Percentiles rank a stretch among this genome's conserved stretches.
These are phyloP conservation scores for Chaetomium globosum DNA, from an alignment of 2,329 filamentous ascomycete species.

Conservation along the genomic window DNA sequence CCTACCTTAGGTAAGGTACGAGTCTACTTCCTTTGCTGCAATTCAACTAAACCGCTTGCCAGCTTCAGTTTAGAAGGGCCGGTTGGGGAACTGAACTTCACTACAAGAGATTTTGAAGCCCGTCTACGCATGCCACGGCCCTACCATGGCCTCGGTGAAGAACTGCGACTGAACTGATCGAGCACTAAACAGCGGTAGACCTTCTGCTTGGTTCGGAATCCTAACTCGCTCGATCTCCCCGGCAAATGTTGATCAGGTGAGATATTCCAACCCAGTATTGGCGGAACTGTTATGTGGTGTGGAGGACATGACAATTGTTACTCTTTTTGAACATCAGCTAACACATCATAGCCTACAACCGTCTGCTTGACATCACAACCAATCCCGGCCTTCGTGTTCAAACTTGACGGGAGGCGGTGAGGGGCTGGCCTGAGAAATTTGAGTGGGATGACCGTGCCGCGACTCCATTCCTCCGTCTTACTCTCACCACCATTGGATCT, in stretches of 20 bases:
- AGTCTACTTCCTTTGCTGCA: too few relatives aligned
- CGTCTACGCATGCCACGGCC: too few relatives aligned
- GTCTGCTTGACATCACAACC: too few relatives aligned
- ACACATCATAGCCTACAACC: too few relatives aligned
- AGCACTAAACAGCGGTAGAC: background rate
- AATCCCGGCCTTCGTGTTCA: background rate
- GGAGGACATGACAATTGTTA: background rate
- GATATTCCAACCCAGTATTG: background rate
- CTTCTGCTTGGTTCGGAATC: background rate
- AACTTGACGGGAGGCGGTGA: background rate
- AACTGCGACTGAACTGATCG: background rate
- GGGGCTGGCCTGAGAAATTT: background rate
- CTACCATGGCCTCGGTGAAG: too few relatives aligned
- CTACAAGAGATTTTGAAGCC: too few relatives aligned
- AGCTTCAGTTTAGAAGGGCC: too few relatives aligned
- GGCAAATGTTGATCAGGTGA: background rate
- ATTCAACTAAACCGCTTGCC: too few relatives aligned
- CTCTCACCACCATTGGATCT: background rate
- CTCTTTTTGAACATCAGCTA: background rate
- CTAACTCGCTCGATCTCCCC: background rate
- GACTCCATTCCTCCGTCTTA: slow-evolving; percentile 11
- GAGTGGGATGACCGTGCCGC: background rate
- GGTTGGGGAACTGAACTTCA: too few relatives aligned
- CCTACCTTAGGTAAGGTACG: too few relatives aligned
- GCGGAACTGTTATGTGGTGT: background rate